Percentiles rank a stretch among this genome's conserved stretches.
Conservation (phyloP, 1,139 yeast species). For the Kodamaea suecica region DNA sequence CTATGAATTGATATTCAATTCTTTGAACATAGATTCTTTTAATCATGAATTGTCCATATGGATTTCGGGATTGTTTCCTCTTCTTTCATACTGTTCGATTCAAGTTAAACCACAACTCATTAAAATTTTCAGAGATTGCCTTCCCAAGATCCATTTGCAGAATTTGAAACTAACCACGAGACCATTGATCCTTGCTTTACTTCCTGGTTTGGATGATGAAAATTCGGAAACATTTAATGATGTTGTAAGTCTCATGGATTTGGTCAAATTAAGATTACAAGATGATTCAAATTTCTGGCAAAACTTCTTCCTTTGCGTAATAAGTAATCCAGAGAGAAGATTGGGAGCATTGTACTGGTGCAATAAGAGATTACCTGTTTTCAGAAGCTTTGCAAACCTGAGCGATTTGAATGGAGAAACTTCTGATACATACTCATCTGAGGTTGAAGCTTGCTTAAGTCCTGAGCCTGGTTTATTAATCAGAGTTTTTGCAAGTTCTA, state of each 20-base stretch:
- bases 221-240: conserved; percentile 75
- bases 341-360: conserved; percentile 84
- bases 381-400: conserved; percentile 17
- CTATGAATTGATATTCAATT: conserved; percentile 65
- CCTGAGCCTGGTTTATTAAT: conserved; percentile 81
- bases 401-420: conserved; percentile 1
- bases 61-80: conserved; percentile 87
- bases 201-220: conserved; percentile 92
- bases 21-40: conserved; percentile 51
- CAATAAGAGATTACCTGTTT: conserved; percentile 60
- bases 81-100: conserved; percentile 83
- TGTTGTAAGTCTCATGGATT: conserved; percentile 57
- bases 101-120: conserved; percentile 78
- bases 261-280: conserved; percentile 52
- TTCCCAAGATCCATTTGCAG: conserved; percentile 41
- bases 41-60: conserved; percentile 59
- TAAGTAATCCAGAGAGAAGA: conserved; percentile 74
- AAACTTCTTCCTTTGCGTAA: conserved; percentile 67
- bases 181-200: conserved; percentile 68
- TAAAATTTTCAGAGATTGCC: conserved; percentile 52
- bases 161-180: conserved; percentile 55
- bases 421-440: conserved; percentile 36
- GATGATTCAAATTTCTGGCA: conserved; percentile 88
- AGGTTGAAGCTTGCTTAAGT: conserved; percentile 56
- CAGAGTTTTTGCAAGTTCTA: conserved; percentile 68